These are phyloP conservation scores for Botrytis squamosa DNA, from an alignment of 2,329 filamentous ascomycete species.

Conservation along the genomic window DNA sequence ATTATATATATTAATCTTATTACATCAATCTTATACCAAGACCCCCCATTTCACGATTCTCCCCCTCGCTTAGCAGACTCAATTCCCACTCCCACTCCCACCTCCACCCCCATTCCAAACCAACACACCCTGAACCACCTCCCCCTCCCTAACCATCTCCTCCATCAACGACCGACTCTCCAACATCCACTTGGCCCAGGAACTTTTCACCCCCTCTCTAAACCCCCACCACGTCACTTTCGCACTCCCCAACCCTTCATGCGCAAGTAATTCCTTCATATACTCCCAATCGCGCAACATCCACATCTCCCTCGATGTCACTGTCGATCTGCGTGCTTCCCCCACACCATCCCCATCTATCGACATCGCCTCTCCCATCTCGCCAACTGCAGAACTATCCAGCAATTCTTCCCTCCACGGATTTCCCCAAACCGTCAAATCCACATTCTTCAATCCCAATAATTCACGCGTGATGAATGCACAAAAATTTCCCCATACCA, in stretches of 20 bases:
- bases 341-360: background rate
- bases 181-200: slow-evolving; percentile 32
- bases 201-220: slow-evolving; percentile 26
- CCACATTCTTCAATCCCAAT: slow-evolving; percentile 26
- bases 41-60: background rate
- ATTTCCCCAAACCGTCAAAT: slow-evolving; percentile 34
- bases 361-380: background rate
- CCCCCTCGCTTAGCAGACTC: background rate
- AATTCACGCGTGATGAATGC: slow-evolving; percentile 1
- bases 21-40: background rate
- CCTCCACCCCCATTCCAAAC: slow-evolving; percentile 10
- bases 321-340: background rate
- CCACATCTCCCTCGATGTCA: slow-evolving; percentile 5
- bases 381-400: background rate
- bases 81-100: background rate
- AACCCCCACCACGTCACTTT: slow-evolving; percentile 35
- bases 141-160: slow-evolving; percentile 32
- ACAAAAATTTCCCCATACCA: slow-evolving; percentile 29
- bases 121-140: slow-evolving; percentile 26
- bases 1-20: background rate
- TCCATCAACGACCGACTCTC: slow-evolving; percentile 30
- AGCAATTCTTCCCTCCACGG: background rate
- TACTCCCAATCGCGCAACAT: slow-evolving; percentile 32
- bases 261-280: slow-evolving; percentile 25
- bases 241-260: slow-evolving; percentile 24